Evolutionary conservation across 306 rosid genomes (phyloP).

Genomic region (Coriaria nepalensis): DNA sequence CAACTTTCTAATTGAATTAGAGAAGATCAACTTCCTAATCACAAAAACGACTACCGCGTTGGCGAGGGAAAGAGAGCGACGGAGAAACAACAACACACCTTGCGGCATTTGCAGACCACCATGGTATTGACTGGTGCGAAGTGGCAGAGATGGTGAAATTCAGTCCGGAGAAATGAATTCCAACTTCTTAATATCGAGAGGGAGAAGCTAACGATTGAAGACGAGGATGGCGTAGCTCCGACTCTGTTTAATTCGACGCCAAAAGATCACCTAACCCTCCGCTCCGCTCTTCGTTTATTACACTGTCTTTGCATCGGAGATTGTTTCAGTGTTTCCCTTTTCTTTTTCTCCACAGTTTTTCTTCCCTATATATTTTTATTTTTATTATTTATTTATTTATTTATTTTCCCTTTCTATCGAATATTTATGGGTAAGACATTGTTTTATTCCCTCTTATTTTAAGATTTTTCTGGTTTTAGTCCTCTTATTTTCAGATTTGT

Average conservation of each 20-base stretch:
- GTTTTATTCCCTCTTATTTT: too few relatives aligned
- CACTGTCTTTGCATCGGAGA: too few relatives aligned
- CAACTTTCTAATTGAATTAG: conserved; percentile 10
- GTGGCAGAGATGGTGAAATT: conserved; percentile 1
- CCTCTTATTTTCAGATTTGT: too few relatives aligned
- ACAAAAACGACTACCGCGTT: neutral
- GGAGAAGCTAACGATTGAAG: conserved; percentile 3
- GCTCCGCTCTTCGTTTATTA: too few relatives aligned
- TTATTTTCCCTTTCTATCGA: too few relatives aligned
- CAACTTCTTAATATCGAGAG: neutral
- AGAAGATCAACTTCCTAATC: conserved; percentile 6
- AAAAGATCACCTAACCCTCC: neutral
- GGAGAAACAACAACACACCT: conserved; percentile 32
- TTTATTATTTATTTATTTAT: too few relatives aligned
- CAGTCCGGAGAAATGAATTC: conserved; percentile 1
- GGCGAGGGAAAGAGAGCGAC: neutral
- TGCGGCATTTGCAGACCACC: conserved; percentile 99
- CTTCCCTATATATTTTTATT: too few relatives aligned
- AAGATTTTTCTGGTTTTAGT: too few relatives aligned
- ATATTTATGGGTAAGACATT: too few relatives aligned
- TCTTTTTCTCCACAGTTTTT: too few relatives aligned
- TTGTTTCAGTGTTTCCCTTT: too few relatives aligned
- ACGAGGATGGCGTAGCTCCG: conserved; percentile 1
- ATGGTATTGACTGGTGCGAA: conserved; percentile 42
- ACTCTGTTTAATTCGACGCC: neutral